Base-by-base conservation (phyloP, 2,329 filamentous ascomycete species). In the Colletotrichum musae region DNA sequence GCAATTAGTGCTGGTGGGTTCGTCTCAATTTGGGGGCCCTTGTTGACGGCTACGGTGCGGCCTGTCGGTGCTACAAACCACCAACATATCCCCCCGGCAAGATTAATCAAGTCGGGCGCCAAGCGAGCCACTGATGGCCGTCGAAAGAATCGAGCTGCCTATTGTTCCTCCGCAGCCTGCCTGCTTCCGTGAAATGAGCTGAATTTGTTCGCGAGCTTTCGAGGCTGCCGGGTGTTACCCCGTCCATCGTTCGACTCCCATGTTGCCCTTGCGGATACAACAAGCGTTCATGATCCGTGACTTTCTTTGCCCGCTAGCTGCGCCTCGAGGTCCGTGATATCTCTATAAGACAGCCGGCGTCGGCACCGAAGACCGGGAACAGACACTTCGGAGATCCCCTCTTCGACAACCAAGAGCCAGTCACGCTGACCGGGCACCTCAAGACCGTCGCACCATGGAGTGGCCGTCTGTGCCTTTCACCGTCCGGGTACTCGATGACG, bases 401-500 rank as follows among this genome's bases (percentile, higher is more conserved):
- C 53, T 57, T 36, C 41, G 57, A 57, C 47, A 18, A 21, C 45
- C 45, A 18, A 18, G 16, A 6, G 6, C 6, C 16, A 16, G 12
- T 26, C 28, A n/a, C 13, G 24, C 54, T 36, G 18, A 28, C n/a
- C 32, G 41, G 32, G 32, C 32, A 36, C 32, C 7, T 36, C 41
- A 32, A 54, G 18, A 12, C 56, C 56, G 62, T 59, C 43, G 62
- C 66, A 48, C 64, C 59, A 68, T 69, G 66, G 61, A 59, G 12
- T 51, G 45, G 13, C 58, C 62, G 60, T 64, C 63, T 51, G 50
- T 70, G 56, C 67, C 67, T 51, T 70, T 70, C 47, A 47, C 62
- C 43, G 62, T 66, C 62, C 67, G 67, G 16, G 67, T 67, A 18
- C 57, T 70, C 51, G 62, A 70, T 39, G 63, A 70, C 52, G 43